Base-by-base conservation (phyloP, 441 rosid species). In the Kokia cookei region DNA sequence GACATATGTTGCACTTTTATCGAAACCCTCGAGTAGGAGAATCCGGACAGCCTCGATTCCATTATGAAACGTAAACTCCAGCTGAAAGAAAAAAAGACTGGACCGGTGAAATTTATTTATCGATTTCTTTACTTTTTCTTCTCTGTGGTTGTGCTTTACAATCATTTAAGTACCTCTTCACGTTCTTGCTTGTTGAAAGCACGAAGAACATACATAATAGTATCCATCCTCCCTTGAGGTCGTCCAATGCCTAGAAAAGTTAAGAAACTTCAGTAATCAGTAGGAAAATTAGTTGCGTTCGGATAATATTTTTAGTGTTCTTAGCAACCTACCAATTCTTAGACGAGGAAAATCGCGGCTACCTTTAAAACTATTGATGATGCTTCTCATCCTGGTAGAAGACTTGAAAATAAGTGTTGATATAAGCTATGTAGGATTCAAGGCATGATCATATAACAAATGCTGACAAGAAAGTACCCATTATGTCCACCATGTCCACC, bases 401-500 rank as follows among this genome's bases (percentile, higher is more conserved):
- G 47, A 47, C 8, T 47, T 14, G 22, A 26, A 66, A 14, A 22
- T 12, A 7, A 47, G 40, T 22, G 11, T 14, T 26, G 71, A 26
- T 26, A 26, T 66, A 66, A 47, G 37, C 71, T 26, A 9, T 11
- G 17, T 19, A 54, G 42, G 14, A 70, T 53, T 71, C 24, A 22
- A 58, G 27, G 12, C 51, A 47, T 47, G 54, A 17, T 19, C 22
- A 19, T 11, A 43, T n/a, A 60, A 29, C 22, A 17, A 58, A 54
- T 22, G 73, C 37, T 42, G 47, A 61, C 66, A 74, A 45, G 69
- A 53, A 57, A 32, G 65, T 89, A 96, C 98, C 99, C 98, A 19
- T 96, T 96, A 74, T 96, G 98, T 60, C 99, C 99, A 22, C 98
- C 98, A 77, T 93, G 99, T 72, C 99, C 99, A 75, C 99, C 98